A percentile compares a stretch with the other conserved stretches of the same genome.
phyloP scores from a whole-genome alignment of 1,284 basidiomycete species.

The Sphaerobolus stellatus region DNA sequence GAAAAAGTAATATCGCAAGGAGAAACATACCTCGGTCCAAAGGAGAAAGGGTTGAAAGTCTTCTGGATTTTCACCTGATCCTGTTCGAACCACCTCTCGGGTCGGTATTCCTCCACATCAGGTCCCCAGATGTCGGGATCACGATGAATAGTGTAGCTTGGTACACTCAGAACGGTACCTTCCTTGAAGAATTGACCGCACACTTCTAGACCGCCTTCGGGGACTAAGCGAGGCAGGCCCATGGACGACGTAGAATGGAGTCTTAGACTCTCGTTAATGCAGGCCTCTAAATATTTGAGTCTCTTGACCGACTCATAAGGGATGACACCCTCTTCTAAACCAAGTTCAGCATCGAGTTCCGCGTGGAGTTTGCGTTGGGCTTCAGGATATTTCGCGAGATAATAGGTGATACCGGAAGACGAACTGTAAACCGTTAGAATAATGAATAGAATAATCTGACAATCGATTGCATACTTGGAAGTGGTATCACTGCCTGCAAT shows the following conservation, averaged over 20 bases:
- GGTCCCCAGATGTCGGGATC: constrained; percentile 71
- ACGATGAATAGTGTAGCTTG: constrained; percentile 78
- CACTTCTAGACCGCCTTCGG: constrained; percentile 65
- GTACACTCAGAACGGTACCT: constrained; percentile 73
- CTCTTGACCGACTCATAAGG: constrained; percentile 64
- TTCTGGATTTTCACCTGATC: constrained; percentile 60
- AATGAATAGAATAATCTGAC: constrained; percentile 4
- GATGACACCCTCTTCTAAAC: constrained; percentile 56
- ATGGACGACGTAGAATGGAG: constrained; percentile 79
- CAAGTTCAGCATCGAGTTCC: constrained; percentile 78
- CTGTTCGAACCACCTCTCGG: constrained; percentile 79
- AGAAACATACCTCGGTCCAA: constrained; percentile 45
- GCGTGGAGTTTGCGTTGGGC: constrained; percentile 71
- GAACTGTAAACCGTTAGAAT: constrained; percentile 47
- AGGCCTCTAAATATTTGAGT: constrained; percentile 75
- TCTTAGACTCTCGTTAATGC: constrained; percentile 81
- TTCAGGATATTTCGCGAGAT: constrained; percentile 67
- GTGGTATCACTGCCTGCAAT: constrained; percentile 86
- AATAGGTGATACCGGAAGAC: constrained; percentile 82
- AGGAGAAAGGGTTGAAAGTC: constrained; percentile 75
- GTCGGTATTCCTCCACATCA: constrained; percentile 74
- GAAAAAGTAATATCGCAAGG: constrained; percentile 1
- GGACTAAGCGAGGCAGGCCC: constrained; percentile 78
- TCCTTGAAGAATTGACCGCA: constrained; percentile 62
- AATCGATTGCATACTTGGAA: constrained; percentile 59